Evolutionary conservation across 768 basidiomycete species (phyloP).

Genomic region (Cytidiella melzeri): DNA sequence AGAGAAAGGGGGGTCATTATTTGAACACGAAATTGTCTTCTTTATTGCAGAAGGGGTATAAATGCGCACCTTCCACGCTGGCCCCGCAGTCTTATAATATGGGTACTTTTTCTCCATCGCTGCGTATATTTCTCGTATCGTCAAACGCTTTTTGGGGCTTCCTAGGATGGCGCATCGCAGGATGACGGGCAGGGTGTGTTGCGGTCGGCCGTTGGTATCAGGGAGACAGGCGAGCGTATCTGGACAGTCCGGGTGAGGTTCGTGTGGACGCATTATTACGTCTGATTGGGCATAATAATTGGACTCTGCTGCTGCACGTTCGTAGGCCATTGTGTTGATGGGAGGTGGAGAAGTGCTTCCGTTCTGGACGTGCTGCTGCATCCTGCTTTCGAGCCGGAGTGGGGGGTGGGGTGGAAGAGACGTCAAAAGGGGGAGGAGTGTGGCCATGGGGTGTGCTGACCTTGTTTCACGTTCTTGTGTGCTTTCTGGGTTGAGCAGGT

Average conservation of each 20-base stretch:
- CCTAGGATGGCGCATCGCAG: conserved; percentile 80
- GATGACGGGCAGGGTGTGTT: conserved; percentile 81
- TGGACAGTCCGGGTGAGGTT: conserved; percentile 68
- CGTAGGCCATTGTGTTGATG: conserved; percentile 10
- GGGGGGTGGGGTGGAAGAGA: neutral
- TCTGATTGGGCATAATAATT: conserved; percentile 19
- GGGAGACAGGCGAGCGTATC: conserved; percentile 73
- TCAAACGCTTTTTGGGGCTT: conserved; percentile 66
- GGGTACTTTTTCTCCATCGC: conserved; percentile 83
- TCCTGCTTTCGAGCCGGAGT: conserved; percentile 2
- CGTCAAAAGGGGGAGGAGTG: conserved; percentile 5
- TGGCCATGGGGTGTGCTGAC: conserved; percentile 9
- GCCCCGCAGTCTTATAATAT: conserved; percentile 74
- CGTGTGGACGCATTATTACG: conserved; percentile 21
- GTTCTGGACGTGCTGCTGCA: conserved; percentile 11
- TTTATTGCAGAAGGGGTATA: too few species aligned
- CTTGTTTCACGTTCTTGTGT: conserved; percentile 18
- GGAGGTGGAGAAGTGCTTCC: conserved; percentile 11
- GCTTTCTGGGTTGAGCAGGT: conserved; percentile 24
- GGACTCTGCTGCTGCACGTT: conserved; percentile 13
- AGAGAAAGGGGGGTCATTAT: too few species aligned
- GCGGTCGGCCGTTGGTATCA: conserved; percentile 72
- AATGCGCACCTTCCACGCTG: conserved; percentile 72
- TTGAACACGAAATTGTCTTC: too few species aligned
- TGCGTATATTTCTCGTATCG: conserved; percentile 80